These are phyloP conservation scores for Maudiozyma serrabonitensis DNA, from an alignment of 805 yeast species.

Conservation along the genomic window DNA sequence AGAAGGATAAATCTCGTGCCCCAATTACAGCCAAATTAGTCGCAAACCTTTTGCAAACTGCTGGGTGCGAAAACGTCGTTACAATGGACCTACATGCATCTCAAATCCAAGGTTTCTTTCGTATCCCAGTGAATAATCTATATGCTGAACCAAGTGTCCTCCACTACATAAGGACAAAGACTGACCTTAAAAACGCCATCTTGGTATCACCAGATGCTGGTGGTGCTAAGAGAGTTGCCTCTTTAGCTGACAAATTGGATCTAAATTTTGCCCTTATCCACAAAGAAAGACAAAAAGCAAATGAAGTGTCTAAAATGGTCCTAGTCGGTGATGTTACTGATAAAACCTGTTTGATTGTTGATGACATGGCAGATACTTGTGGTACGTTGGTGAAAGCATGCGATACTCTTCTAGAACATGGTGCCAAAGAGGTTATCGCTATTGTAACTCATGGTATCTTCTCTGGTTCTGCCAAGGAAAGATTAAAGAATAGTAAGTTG, in stretches of 20 bases:
- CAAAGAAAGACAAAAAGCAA: conserved; percentile 90
- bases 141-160: conserved; percentile 92
- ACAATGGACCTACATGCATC: conserved; percentile 97
- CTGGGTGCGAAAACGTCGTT: conserved; percentile 92
- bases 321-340: conserved; percentile 87
- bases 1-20: conserved; percentile 91
- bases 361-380: conserved; percentile 98
- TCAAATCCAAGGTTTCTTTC: conserved; percentile 94
- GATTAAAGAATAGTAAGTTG: conserved; percentile 57
- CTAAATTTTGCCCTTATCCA: conserved; percentile 91
- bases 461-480: conserved; percentile 72
- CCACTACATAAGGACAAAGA: conserved; percentile 62
- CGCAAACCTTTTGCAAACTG: conserved; percentile 84
- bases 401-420: conserved; percentile 67
- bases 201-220: conserved; percentile 98
- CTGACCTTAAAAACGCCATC: conserved; percentile 49
- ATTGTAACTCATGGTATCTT: conserved; percentile 94
- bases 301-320: conserved; percentile 91
- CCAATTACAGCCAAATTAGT: conserved; percentile 92
- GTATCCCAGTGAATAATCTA: conserved; percentile 89
- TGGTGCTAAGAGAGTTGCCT: conserved; percentile 95
- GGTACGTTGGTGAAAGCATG: conserved; percentile 95
- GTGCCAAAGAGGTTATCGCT: conserved; percentile 81
- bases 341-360: conserved; percentile 77
- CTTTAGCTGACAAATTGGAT: conserved; percentile 84